phyloP scores from a whole-genome alignment of 768 basidiomycete genomes.

The Leccinellum albellum region DNA sequence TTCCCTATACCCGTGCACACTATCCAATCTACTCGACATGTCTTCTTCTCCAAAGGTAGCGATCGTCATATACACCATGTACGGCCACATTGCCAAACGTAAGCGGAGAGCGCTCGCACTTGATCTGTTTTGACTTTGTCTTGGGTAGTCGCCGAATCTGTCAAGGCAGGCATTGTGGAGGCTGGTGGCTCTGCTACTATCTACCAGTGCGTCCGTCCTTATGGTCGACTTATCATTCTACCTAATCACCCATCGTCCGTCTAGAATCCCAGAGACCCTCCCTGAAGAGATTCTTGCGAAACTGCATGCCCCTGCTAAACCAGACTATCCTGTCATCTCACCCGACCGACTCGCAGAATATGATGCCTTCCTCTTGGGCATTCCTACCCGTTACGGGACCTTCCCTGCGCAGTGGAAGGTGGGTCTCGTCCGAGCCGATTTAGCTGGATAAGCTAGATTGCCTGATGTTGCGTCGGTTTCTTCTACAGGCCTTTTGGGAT shows the following conservation, averaged over 20 bases:
- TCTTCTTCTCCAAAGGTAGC: constrained; percentile 50
- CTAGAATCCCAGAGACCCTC: constrained; percentile 77
- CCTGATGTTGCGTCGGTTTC: background rate
- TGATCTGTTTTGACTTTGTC: background rate
- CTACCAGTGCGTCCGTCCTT: constrained; percentile 46
- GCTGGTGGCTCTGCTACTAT: constrained; percentile 52
- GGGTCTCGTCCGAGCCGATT: constrained; percentile 2
- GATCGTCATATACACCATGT: constrained; percentile 71
- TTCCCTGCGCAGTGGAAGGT: constrained; percentile 62
- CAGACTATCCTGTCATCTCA: constrained; percentile 42
- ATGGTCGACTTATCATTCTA: background rate
- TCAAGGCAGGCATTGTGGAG: constrained; percentile 40
- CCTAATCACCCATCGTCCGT: background rate
- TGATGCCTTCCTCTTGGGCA: constrained; percentile 43
- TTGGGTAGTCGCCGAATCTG: constrained; percentile 57
- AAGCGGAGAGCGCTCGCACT: constrained; percentile 23
- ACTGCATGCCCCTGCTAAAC: constrained; percentile 70
- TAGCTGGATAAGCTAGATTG: background rate
- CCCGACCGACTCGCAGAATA: constrained; percentile 16
- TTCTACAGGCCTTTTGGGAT: constrained; percentile 68
- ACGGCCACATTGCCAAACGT: constrained; percentile 71
- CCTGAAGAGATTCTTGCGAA: constrained; percentile 57
- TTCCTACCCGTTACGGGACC: constrained; percentile 44
- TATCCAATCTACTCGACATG: constrained; percentile 25
- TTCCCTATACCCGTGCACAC: background rate